phyloP scores from a whole-genome alignment of 2,329 filamentous ascomycete species.

The Gnomoniopsis smithogilvyi region DNA sequence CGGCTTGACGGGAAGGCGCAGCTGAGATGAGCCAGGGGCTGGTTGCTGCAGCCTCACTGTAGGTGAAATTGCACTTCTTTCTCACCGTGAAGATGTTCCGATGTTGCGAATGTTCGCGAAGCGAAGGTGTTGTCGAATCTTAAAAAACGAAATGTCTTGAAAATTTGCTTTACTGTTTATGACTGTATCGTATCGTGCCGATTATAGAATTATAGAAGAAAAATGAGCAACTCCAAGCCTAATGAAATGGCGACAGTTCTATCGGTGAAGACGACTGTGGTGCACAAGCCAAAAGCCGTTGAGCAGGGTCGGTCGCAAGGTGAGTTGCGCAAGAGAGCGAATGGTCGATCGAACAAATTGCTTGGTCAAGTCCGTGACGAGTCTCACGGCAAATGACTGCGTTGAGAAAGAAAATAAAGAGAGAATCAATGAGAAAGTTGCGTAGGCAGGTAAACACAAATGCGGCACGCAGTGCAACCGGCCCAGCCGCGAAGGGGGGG shows the following conservation, averaged over 20 bases:
- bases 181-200: background rate
- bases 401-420: slow-evolving; percentile 1
- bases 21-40: slow-evolving; percentile 1
- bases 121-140: background rate
- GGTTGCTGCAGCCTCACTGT: background rate
- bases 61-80: too few species aligned
- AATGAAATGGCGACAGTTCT: slow-evolving; percentile 6
- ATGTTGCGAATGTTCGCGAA: background rate
- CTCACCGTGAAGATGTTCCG: background rate
- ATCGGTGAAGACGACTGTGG: slow-evolving; percentile 19
- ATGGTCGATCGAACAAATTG: background rate
- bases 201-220: slow-evolving; percentile 5
- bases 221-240: background rate
- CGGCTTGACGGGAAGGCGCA: background rate
- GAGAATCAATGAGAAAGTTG: background rate
- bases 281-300: background rate
- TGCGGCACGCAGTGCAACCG: background rate
- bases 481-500: background rate
- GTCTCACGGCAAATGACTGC: slow-evolving; percentile 2
- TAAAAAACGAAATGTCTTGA: background rate
- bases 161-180: background rate
- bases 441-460: background rate
- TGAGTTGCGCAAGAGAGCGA: background rate
- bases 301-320: background rate
- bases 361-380: slow-evolving; percentile 2